Percentiles rank a stretch among this genome's conserved stretches.
phyloP scores from a whole-genome alignment of 805 yeast species.

The Yarrowia keelungensis region DNA sequence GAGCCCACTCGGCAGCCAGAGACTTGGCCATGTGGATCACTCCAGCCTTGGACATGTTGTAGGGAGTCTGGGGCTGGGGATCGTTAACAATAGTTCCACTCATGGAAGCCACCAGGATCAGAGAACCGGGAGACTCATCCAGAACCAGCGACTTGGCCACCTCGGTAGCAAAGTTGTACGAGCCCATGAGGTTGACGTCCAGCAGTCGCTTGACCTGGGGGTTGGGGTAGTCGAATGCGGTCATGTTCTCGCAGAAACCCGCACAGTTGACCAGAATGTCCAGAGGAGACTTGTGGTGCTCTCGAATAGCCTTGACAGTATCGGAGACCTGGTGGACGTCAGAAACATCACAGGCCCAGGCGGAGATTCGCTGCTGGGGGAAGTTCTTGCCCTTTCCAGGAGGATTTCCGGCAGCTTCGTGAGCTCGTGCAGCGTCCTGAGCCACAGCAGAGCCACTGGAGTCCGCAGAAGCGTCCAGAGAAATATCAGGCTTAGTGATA shows the following conservation, averaged over 20 bases:
- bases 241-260: conserved; percentile 83
- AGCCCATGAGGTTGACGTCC: conserved; percentile 76
- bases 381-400: conserved; percentile 38
- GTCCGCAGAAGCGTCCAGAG: conserved; percentile 26
- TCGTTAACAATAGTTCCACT: conserved; percentile 84
- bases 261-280: conserved; percentile 77
- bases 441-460: conserved; percentile 4
- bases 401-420: conserved; percentile 9
- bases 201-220: conserved; percentile 69
- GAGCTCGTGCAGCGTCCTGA: conserved; percentile 32
- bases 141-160: conserved; percentile 69
- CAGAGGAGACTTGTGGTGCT: conserved; percentile 66
- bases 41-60: conserved; percentile 87
- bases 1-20: conserved; percentile 83
- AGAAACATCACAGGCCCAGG: conserved; percentile 79
- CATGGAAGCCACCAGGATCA: conserved; percentile 86
- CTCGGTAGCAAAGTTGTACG: conserved; percentile 75
- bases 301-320: conserved; percentile 60
- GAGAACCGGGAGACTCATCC: conserved; percentile 61
- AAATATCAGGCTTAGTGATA: conserved; percentile 10
- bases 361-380: conserved; percentile 50
- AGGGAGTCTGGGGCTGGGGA: conserved; percentile 83
- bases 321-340: conserved; percentile 65
- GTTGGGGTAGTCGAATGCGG: conserved; percentile 80
- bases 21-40: conserved; percentile 80